Evolutionary conservation across 2,329 filamentous ascomycete species (phyloP).

Genomic region (Aspergillus transmontanensis): DNA sequence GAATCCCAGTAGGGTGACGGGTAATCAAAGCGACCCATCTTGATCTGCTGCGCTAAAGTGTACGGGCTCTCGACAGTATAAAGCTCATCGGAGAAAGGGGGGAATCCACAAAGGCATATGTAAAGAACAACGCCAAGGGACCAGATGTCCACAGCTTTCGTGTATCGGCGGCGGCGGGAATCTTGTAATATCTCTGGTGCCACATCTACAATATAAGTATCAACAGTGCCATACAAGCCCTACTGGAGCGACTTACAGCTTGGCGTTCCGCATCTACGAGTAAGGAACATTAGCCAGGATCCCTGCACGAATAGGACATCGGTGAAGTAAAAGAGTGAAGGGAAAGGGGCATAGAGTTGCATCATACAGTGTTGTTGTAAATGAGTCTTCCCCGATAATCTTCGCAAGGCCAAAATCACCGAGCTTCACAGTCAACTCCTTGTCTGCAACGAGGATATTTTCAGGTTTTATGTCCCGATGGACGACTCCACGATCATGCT

Average conservation of each 20-base stretch:
- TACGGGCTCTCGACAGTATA: constrained; percentile 81
- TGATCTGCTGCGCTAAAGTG: constrained; percentile 85
- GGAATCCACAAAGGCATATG: constrained; percentile 95
- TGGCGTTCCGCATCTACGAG: constrained; percentile 75
- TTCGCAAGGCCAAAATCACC: constrained; percentile 97
- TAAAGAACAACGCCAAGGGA: constrained; percentile 97
- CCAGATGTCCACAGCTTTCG: constrained; percentile 94
- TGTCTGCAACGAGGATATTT: constrained; percentile 88
- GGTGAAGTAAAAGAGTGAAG: neutral
- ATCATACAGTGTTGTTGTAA: constrained; percentile 82
- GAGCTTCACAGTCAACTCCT: constrained; percentile 82
- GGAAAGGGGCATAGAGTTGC: neutral
- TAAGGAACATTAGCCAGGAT: neutral
- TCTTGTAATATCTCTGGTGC: constrained; percentile 93
- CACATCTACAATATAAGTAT: constrained; percentile 61
- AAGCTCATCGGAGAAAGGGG: constrained; percentile 94
- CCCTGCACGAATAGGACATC: neutral
- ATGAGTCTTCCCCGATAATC: constrained; percentile 97
- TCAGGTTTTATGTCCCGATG: constrained; percentile 98
- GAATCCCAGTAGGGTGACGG: constrained; percentile 95
- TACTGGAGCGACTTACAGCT: constrained; percentile 63
- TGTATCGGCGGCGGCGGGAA: constrained; percentile 81
- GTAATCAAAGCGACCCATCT: constrained; percentile 85
- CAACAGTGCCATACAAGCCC: neutral
- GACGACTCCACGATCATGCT: constrained; percentile 97